phyloP scores from a whole-genome alignment of 495 filamentous ascomycete genomes.

The Penicillium tannophilum region DNA sequence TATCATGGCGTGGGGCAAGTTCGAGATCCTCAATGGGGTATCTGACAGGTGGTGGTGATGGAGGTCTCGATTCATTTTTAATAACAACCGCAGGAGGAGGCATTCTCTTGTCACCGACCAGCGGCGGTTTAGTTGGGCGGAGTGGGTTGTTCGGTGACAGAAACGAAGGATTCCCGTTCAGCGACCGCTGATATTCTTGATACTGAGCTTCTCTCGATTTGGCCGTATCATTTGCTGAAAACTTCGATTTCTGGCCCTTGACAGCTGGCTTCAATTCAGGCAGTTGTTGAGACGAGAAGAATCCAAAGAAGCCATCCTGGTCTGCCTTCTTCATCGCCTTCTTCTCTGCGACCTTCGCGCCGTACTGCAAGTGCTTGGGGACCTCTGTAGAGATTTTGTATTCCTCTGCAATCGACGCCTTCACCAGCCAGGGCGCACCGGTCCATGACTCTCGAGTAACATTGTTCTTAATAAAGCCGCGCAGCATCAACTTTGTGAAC shows the following conservation, averaged over 20 bases:
- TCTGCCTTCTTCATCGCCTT: slow-evolving; percentile 73
- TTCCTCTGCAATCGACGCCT: slow-evolving; percentile 76
- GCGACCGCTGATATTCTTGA: slow-evolving; percentile 54
- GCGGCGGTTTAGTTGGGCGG: slow-evolving; percentile 39
- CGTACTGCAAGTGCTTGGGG: slow-evolving; percentile 79
- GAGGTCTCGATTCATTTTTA: slow-evolving; percentile 49
- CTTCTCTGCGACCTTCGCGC: slow-evolving; percentile 74
- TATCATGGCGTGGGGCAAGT: slow-evolving; percentile 61
- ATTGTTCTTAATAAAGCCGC: slow-evolving; percentile 93
- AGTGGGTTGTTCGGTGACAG: slow-evolving; percentile 35
- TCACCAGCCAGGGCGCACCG: slow-evolving; percentile 94
- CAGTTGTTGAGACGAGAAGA: slow-evolving; percentile 58
- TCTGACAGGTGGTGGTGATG: slow-evolving; percentile 78
- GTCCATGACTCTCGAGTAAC: slow-evolving; percentile 89
- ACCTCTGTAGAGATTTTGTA: slow-evolving; percentile 85
- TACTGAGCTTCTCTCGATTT: slow-evolving; percentile 51
- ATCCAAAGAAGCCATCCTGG: slow-evolving; percentile 54
- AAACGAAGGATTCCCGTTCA: slow-evolving; percentile 54
- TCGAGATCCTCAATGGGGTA: slow-evolving; percentile 96
- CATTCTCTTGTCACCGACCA: slow-evolving; percentile 43
- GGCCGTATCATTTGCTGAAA: slow-evolving; percentile 45
- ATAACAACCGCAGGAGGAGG: slow-evolving; percentile 35
- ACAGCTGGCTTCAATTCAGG: slow-evolving; percentile 80
- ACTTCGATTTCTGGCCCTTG: slow-evolving; percentile 73
- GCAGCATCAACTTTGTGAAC: slow-evolving; percentile 93